Evolutionary conservation across 768 basidiomycete species (phyloP), one percentile per base, ranked within the genome.

Genomic region (Macrolepiota albuminosa): DNA sequence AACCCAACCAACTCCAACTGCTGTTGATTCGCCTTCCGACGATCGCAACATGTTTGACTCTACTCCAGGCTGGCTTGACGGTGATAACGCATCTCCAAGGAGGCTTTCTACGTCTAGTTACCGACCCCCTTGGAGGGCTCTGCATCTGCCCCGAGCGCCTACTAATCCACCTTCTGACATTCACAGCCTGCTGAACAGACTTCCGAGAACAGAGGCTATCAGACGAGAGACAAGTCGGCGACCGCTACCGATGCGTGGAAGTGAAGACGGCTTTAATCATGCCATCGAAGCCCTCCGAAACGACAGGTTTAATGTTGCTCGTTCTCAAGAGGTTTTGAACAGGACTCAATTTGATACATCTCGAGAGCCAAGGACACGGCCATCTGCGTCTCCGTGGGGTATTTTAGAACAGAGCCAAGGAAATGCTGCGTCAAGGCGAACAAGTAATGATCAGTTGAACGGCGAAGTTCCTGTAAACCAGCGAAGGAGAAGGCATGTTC

Each of bases 281-380:
- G 71, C 71, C 11, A 68, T 76, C 21, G 71, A 74, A 18, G 67
- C 73, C 13, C 63, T 78, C 21, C 69, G 73, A 34, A 66, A 64
- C 5, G 73, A 76, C 49, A 71, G 70, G 1, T 60, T 67, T 4
- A 69, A 64, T 53, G 26, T 58, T 9, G 56, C 62, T 21, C 74
- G 76, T 39, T 71, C 74, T 0, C 66, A 70, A 18, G 75, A 75
- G 48, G 48, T 73, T 16, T 66, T 72, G 21, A 61, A 65, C 10
- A 70, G 69, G 21, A 68, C 59, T 50, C 73, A 68, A 24, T 63
- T 63, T 51, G 70, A 69, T n/a, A 60, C 66, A 24, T 57, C 63
- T 7, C 63, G 61, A 34, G 49, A 57, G 16, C 45, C 50, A 13
- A 54, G 62, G 14, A 37, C 39, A 11, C 42, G 50, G 4, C 40